Conservation (phyloP, 148 eudicot genomes). For the Vaccinium darrowii region DNA sequence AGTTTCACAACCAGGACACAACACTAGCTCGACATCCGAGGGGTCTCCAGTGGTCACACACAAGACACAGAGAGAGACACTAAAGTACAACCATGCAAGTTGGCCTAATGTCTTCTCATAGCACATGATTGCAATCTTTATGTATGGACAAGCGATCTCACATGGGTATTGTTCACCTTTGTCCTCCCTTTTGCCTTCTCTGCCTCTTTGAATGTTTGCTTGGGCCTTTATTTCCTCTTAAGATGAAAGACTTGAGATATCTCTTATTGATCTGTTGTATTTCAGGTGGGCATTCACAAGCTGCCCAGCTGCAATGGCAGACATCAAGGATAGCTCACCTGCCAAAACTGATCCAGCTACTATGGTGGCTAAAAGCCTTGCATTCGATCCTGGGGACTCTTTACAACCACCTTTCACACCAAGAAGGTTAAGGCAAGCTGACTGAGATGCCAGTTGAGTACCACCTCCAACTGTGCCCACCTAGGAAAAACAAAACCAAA, state of each 20-base stretch:
- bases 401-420: conserved; percentile 38
- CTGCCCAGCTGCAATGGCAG: conserved; percentile 40
- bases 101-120: not conserved
- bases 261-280: conserved; percentile 45
- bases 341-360: conserved; percentile 44
- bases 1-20: not conserved
- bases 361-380: conserved; percentile 37
- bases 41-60: conserved; percentile 15
- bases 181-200: not conserved
- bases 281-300: conserved; percentile 42
- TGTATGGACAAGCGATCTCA: conserved; percentile 15
- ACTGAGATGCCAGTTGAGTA: conserved; percentile 39
- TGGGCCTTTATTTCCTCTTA: not conserved
- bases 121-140: conserved; percentile 22
- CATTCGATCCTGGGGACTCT: conserved; percentile 33
- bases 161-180: conserved; percentile 7
- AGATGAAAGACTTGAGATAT: conserved; percentile 24
- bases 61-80: not conserved
- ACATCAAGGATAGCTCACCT: conserved; percentile 43
- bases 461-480: conserved; percentile 48
- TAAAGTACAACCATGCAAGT: not conserved
- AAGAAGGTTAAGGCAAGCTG: conserved; percentile 40
- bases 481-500: conserved; percentile 7
- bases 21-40: not conserved
- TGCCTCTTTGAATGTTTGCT: not conserved